Base-by-base conservation (phyloP, 2,329 filamentous ascomycete genomes). In the Byssochlamys sp. region DNA sequence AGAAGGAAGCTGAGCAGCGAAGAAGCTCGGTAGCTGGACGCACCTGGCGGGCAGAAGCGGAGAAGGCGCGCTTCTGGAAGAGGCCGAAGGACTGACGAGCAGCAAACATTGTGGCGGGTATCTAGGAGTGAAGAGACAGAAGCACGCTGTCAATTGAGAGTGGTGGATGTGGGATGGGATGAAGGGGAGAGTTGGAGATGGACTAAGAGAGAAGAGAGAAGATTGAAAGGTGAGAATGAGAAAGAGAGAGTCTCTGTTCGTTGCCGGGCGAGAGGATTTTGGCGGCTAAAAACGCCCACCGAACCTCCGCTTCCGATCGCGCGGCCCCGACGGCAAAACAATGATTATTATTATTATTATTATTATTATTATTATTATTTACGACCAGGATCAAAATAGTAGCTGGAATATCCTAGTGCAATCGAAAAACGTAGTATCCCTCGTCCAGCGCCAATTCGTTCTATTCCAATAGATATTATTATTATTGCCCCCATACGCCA, bases 31-130 rank as follows among this genome's bases (percentile, higher is more conserved):
- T 31, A 31, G 54, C 55, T 58, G 39, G 57, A 76, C 83, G 76
- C 78, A 91, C 88, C 78, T 90, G 82, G 77, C 85, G 82, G 69
- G 88, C 86, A 71, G 88, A 87, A 73, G 84, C 87, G 72, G 89
- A 90, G 80, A 91, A 91, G 74, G 88, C 87, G 72, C 89, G 85
- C 78, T 85, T 83, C 81, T 90, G 88, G 76, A 87, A 71, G 66
- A 78, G 70, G 67, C 74, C 76, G 69, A 80, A 74, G 60, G 78
- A 64, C 63, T 71, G 80, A 65, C 84, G 81, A 74, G 83, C 81
- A 71, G 87, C 84, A 76, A 92, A 92, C 90, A 95, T 91, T 64
- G 67, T 86, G 75, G 67, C 10, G 60, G 62, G 55, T 58, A 54
- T 35, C 56, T 27, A 25, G 55, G 50, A 54, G 52, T 12, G 14